Evolutionary conservation across 2,329 filamentous ascomycete species (phyloP).

Genomic region (Fusarium hostae): DNA sequence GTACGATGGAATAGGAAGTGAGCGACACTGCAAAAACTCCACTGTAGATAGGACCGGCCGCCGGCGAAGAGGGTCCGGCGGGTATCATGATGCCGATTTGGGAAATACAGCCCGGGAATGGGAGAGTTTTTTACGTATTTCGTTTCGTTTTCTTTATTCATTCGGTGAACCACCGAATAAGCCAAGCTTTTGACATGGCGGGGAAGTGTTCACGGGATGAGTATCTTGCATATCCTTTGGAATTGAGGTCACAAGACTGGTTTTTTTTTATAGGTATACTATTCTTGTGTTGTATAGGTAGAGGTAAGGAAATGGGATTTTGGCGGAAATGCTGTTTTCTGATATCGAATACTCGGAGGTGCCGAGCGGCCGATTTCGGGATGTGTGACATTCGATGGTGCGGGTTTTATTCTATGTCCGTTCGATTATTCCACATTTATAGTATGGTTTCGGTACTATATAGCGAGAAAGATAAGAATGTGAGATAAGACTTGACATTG

Average conservation of each 20-base stretch:
- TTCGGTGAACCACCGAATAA: neutral
- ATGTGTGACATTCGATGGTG: neutral
- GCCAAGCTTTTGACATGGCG: neutral
- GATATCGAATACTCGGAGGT: neutral
- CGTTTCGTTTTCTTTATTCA: conserved; percentile 26
- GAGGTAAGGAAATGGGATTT: neutral
- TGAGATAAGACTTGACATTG: neutral
- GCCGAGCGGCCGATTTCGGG: neutral
- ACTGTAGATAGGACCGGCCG: conserved; percentile 29
- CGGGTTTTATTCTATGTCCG: neutral
- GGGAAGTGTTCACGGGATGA: neutral
- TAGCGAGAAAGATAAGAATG: neutral
- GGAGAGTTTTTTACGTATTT: conserved; percentile 29
- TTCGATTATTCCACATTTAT: neutral
- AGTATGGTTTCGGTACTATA: neutral
- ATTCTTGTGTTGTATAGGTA: neutral
- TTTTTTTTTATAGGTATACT: neutral
- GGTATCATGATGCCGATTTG: conserved; percentile 11
- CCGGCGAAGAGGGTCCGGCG: conserved; percentile 25
- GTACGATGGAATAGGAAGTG: neutral
- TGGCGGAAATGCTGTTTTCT: neutral
- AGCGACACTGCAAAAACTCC: conserved; percentile 10
- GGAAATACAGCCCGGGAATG: neutral
- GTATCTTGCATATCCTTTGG: neutral
- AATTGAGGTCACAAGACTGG: neutral